Percentiles rank a stretch among this genome's conserved stretches.
These are phyloP conservation scores for Mitragyna speciosa DNA, from an alignment of 257 asterid genomes.

Conservation along the genomic window DNA sequence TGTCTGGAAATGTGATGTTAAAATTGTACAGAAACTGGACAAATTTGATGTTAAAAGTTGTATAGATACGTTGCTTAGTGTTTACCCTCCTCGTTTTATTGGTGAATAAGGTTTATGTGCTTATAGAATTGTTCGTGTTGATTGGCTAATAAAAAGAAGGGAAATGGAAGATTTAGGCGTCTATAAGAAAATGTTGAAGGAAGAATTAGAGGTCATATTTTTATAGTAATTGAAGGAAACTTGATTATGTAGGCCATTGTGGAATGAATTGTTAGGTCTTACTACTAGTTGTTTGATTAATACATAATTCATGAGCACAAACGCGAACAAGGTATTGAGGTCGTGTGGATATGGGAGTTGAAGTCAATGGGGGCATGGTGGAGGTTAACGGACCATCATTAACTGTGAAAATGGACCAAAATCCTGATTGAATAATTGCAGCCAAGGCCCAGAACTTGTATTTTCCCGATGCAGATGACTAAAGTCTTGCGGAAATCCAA, in stretches of 20 bases:
- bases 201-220: not conserved
- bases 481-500: too few relatives aligned
- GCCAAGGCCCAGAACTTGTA: too few relatives aligned
- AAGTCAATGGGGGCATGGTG: too few relatives aligned
- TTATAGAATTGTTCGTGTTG: not conserved
- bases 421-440: too few relatives aligned
- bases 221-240: not conserved
- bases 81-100: not conserved
- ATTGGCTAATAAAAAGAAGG: not conserved
- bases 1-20: not conserved
- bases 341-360: too few relatives aligned
- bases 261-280: not conserved
- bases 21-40: not conserved
- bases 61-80: too few relatives aligned
- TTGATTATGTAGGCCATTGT: not conserved
- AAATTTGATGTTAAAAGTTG: not conserved
- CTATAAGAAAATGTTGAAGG: not conserved
- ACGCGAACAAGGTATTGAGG: too few relatives aligned
- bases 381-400: too few relatives aligned
- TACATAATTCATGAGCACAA: too few relatives aligned
- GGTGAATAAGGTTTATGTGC: not conserved
- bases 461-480: too few relatives aligned
- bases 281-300: not conserved
- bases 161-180: not conserved
- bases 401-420: too few relatives aligned